Percentiles rank a stretch among this genome's conserved stretches.
These are phyloP conservation scores for Sphagnum magellanicum DNA, from an alignment of 228 moss, liverwort and hornwort species.

Conservation along the genomic window DNA sequence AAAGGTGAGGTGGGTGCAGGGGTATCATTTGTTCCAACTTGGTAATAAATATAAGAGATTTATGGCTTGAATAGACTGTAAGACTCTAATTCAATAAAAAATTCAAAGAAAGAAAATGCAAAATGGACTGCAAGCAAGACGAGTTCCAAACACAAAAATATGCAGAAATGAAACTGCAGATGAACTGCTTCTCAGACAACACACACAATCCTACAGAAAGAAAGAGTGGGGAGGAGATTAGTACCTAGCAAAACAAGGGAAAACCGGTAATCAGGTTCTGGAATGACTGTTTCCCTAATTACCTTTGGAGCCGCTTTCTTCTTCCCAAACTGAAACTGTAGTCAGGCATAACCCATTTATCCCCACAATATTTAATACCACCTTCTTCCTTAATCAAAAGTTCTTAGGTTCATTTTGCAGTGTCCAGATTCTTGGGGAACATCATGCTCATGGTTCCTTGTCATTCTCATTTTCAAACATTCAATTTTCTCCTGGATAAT, in stretches of 20 bases:
- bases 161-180: no score
- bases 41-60: no score
- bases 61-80: no score
- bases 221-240: no score
- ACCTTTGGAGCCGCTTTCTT: constrained; percentile 27
- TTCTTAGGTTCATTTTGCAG: neutral
- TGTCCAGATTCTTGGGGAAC: neutral
- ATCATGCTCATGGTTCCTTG: neutral
- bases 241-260: constrained; percentile 65
- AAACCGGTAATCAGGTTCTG: constrained; percentile 63
- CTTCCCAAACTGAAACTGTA: constrained; percentile 32
- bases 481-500: neutral
- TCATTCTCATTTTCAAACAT: neutral
- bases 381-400: neutral
- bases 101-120: no score
- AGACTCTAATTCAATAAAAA: no score
- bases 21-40: no score
- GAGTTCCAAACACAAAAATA: no score
- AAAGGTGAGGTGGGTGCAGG: no score
- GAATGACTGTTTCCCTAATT: constrained; percentile 48
- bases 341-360: neutral
- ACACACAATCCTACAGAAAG: no score
- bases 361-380: neutral
- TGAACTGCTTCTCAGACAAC: no score
- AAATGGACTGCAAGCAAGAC: no score